Evolutionary conservation across 2,329 filamentous ascomycete species (phyloP).

Genomic region (Dothideomycetes sp.): DNA sequence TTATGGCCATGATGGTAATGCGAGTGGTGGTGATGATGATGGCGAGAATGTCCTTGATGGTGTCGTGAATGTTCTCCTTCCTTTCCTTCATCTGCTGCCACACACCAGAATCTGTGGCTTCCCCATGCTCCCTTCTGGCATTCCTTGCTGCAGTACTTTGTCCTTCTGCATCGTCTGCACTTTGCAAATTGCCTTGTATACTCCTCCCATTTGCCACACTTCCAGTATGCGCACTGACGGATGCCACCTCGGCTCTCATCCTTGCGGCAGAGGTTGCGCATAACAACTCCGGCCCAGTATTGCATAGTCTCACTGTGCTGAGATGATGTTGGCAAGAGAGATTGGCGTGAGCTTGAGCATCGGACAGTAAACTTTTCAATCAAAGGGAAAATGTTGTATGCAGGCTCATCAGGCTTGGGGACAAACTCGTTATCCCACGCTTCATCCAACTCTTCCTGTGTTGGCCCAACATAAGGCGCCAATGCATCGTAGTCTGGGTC

Average conservation of each 20-base stretch:
- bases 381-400: slow-evolving; percentile 81
- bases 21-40: slow-evolving; percentile 10
- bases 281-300: slow-evolving; percentile 98
- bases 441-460: slow-evolving; percentile 46
- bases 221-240: slow-evolving; percentile 92
- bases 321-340: slow-evolving; percentile 32
- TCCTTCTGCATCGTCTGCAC: slow-evolving; percentile 87
- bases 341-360: slow-evolving; percentile 52
- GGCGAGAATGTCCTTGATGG: not conserved
- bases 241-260: slow-evolving; percentile 92
- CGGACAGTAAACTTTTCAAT: slow-evolving; percentile 97
- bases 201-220: slow-evolving; percentile 98
- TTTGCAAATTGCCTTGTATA: slow-evolving; percentile 95
- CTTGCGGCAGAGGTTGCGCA: slow-evolving; percentile 97
- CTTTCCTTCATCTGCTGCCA: slow-evolving; percentile 48
- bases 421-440: slow-evolving; percentile 89
- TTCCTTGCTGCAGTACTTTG: slow-evolving; percentile 99
- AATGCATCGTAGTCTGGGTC: slow-evolving; percentile 52
- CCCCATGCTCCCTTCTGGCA: slow-evolving; percentile 99
- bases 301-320: slow-evolving; percentile 68
- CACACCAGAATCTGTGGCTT: slow-evolving; percentile 96
- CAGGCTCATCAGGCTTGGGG: slow-evolving; percentile 16
- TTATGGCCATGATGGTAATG: slow-evolving; percentile 4
- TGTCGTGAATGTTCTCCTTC: slow-evolving; percentile 10
- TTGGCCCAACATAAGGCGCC: slow-evolving; percentile 19